A percentile compares a stretch with the other conserved stretches of the same genome.
Evolutionary conservation across 1,284 basidiomycete species (phyloP).

Genomic region (Puccinia horiana): DNA sequence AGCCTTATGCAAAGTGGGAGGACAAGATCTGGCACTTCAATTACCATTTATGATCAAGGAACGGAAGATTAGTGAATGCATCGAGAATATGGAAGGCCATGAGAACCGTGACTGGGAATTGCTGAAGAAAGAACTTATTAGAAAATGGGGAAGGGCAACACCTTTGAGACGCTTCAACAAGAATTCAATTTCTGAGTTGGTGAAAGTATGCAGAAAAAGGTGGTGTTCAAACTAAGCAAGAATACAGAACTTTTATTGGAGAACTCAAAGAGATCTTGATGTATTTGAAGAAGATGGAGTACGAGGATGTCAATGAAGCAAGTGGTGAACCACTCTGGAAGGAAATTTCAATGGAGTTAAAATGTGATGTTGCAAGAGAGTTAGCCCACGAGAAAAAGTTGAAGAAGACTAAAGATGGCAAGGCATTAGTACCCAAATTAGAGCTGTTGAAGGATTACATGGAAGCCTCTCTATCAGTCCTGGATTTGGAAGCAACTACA

Average conservation of each 20-base stretch:
- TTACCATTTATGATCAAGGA: background rate
- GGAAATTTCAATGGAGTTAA: background rate
- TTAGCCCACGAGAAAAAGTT: background rate
- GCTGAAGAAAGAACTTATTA: background rate
- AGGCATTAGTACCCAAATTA: background rate
- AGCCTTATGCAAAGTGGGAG: background rate
- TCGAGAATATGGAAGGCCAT: slow-evolving; percentile 15
- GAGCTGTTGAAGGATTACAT: too few relatives aligned
- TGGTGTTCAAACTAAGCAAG: too few relatives aligned
- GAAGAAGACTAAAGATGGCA: background rate
- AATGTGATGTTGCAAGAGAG: background rate
- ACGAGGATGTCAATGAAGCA: background rate
- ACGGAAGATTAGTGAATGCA: background rate
- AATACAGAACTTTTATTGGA: too few relatives aligned
- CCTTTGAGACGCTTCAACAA: background rate
- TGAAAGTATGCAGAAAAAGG: too few relatives aligned
- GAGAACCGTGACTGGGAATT: slow-evolving; percentile 3
- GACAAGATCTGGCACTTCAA: background rate
- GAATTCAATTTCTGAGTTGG: background rate
- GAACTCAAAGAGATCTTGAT: background rate
- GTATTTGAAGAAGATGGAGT: background rate
- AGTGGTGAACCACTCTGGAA: background rate
- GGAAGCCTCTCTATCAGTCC: too few relatives aligned
- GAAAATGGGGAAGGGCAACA: slow-evolving; percentile 1
- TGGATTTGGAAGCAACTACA: too few relatives aligned